Evolutionary conservation across 2,329 filamentous ascomycete genomes (phyloP).

Genomic region (Colletotrichum scovillei): DNA sequence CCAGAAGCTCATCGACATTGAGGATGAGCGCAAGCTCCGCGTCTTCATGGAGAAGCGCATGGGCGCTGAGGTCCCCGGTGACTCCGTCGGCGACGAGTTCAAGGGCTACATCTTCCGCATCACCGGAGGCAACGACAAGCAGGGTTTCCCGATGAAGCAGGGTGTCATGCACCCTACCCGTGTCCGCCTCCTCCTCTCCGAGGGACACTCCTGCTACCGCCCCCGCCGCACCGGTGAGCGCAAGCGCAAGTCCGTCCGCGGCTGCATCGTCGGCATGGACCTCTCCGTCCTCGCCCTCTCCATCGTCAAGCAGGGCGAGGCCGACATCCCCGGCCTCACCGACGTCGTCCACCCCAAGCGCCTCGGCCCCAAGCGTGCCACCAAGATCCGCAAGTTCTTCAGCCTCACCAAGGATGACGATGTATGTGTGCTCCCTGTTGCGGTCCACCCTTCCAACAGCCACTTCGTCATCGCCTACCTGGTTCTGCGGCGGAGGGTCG

Average conservation of each 20-base stretch:
- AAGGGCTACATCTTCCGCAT: slow-evolving; percentile 99
- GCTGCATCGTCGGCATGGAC: slow-evolving; percentile 98
- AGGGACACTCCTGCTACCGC: slow-evolving; percentile 99
- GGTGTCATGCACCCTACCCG: slow-evolving; percentile 98
- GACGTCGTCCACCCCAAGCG: slow-evolving; percentile 99
- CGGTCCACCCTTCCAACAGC: slow-evolving; percentile 50
- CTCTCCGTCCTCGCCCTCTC: slow-evolving; percentile 93
- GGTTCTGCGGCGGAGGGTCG: slow-evolving; percentile 56
- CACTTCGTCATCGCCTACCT: slow-evolving; percentile 79
- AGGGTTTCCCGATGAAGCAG: slow-evolving; percentile 99
- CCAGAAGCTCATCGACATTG: slow-evolving; percentile 98
- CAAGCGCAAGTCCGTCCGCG: slow-evolving; percentile 99
- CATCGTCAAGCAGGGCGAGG: slow-evolving; percentile 98
- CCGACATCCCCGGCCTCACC: slow-evolving; percentile 94
- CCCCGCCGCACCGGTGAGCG: slow-evolving; percentile 97
- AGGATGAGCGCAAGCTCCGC: slow-evolving; percentile 99
- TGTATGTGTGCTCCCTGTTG: slow-evolving; percentile 76
- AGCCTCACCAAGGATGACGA: slow-evolving; percentile 99
- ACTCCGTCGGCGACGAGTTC: slow-evolving; percentile 98
- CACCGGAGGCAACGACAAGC: slow-evolving; percentile 99
- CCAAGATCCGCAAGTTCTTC: slow-evolving; percentile 99
- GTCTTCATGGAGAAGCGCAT: slow-evolving; percentile 99
- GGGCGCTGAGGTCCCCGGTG: slow-evolving; percentile 91
- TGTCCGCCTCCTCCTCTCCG: slow-evolving; percentile 95
- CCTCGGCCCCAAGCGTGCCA: slow-evolving; percentile 98